These are phyloP conservation scores for Hibiscus mutabilis DNA, from an alignment of 345 rosid genomes.

Conservation along the genomic window DNA sequence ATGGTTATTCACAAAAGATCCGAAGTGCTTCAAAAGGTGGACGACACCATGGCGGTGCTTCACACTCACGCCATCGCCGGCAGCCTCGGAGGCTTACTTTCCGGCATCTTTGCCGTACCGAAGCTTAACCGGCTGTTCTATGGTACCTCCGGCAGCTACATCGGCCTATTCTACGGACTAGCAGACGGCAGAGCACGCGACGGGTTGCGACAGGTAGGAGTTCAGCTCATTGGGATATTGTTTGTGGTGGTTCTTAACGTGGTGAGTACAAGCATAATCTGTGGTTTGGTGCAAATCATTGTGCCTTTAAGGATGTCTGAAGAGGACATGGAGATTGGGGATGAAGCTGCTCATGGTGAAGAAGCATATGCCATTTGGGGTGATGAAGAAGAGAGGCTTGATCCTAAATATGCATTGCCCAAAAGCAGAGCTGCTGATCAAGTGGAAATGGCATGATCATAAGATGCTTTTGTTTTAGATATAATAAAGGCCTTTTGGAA, in stretches of 20 bases:
- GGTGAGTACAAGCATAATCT: conserved; percentile 27
- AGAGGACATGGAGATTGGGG: conserved; percentile 39
- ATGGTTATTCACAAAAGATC: conserved; percentile 34
- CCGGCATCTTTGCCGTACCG: conserved; percentile 34
- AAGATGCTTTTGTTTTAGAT: background rate
- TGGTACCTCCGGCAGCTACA: conserved; percentile 1
- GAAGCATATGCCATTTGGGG: conserved; percentile 49
- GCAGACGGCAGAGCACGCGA: conserved; percentile 6
- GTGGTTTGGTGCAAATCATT: conserved; percentile 17
- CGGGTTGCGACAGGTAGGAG: conserved; percentile 12
- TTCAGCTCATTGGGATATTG: conserved; percentile 26
- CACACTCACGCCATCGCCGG: conserved; percentile 44
- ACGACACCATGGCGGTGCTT: conserved; percentile 36
- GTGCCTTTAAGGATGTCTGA: conserved; percentile 41
- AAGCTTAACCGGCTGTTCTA: conserved; percentile 26
- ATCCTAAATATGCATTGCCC: background rate
- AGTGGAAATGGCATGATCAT: background rate
- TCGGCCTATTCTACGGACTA: conserved; percentile 23
- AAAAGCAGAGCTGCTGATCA: background rate
- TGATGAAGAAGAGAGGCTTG: conserved; percentile 24
- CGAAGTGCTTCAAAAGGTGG: conserved; percentile 28
- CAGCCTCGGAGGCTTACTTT: conserved; percentile 31
- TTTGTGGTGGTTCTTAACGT: conserved; percentile 24
- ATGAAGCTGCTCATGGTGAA: conserved; percentile 48
- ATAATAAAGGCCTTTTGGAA: background rate